A percentile compares a stretch with the other conserved stretches of the same genome.
Conservation (phyloP, 139 green algal species). For the Asterochloris erici region DNA sequence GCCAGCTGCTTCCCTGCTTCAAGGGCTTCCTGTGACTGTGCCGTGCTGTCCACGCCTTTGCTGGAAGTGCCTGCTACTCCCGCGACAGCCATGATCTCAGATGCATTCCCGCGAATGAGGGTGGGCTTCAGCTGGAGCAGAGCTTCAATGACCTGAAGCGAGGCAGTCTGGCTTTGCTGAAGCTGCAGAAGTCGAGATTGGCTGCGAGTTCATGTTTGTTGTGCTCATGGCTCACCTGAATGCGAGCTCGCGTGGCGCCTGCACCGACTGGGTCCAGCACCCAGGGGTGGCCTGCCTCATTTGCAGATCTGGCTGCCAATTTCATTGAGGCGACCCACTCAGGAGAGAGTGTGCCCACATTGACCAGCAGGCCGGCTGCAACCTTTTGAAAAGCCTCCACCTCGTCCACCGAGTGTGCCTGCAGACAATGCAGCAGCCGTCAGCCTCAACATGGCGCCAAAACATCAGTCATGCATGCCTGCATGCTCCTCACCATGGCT, state of each 20-base stretch:
- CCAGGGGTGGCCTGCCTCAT: slow-evolving; percentile 62
- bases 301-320: slow-evolving; percentile 48
- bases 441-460: no score
- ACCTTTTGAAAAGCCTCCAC: slow-evolving; percentile 68
- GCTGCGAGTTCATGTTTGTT: background rate
- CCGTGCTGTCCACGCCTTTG: slow-evolving; percentile 64
- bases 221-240: slow-evolving; percentile 42
- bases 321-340: slow-evolving; percentile 62
- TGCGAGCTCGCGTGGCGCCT: slow-evolving; percentile 52
- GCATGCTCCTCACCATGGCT: slow-evolving; percentile 62
- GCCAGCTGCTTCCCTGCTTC: slow-evolving; percentile 46
- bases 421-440: background rate
- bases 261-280: slow-evolving; percentile 82
- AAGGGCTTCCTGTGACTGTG: slow-evolving; percentile 48
- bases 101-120: slow-evolving; percentile 73
- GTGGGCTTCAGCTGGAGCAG: slow-evolving; percentile 56
- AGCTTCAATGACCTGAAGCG: slow-evolving; percentile 37
- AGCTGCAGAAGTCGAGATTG: background rate
- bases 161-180: background rate
- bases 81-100: slow-evolving; percentile 71
- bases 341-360: slow-evolving; percentile 69
- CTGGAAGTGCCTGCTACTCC: slow-evolving; percentile 36
- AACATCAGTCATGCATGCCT: background rate
- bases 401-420: slow-evolving; percentile 62
- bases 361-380: slow-evolving; percentile 63